These are phyloP conservation scores for Podila minutissima DNA, from an alignment of 192 early-diverging fungal genomes.

Conservation along the genomic window DNA sequence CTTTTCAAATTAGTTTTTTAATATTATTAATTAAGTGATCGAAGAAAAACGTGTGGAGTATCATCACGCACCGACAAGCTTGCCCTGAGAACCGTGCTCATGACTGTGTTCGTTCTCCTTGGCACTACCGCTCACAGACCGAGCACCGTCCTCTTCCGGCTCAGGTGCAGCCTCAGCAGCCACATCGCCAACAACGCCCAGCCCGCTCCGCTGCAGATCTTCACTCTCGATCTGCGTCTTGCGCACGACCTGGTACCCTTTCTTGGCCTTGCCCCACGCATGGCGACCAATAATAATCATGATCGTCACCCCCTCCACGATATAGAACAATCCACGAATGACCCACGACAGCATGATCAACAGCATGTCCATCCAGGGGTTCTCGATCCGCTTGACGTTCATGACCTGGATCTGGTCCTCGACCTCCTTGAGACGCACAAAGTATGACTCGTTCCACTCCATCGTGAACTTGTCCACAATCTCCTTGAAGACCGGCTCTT, in stretches of 20 bases:
- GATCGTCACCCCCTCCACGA: slow-evolving; percentile 48
- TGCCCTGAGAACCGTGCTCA: too few relatives aligned
- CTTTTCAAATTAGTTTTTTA: too few relatives aligned
- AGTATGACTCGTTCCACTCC: slow-evolving; percentile 51
- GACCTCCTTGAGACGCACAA: slow-evolving; percentile 42
- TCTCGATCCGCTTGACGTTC: slow-evolving; percentile 50
- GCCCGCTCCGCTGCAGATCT: too few relatives aligned
- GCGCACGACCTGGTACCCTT: slow-evolving; percentile 28
- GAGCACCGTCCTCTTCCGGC: too few relatives aligned
- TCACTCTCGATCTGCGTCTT: neutral
- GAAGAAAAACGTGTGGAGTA: too few relatives aligned
- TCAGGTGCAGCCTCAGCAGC: too few relatives aligned
- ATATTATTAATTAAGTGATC: too few relatives aligned
- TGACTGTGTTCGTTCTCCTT: too few relatives aligned
- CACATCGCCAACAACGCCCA: too few relatives aligned
- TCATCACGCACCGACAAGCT: too few relatives aligned
- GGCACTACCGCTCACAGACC: too few relatives aligned
- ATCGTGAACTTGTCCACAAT: slow-evolving; percentile 45
- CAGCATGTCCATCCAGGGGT: slow-evolving; percentile 51
- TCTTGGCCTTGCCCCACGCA: slow-evolving; percentile 37
- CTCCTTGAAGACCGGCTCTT: slow-evolving; percentile 38
- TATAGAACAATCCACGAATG: slow-evolving; percentile 43
- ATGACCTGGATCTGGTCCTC: slow-evolving; percentile 50
- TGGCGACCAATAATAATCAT: slow-evolving; percentile 41
- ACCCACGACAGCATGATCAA: slow-evolving; percentile 51